These are phyloP conservation scores for Solanum okadae DNA, from an alignment of 257 asterid genomes.

Conservation along the genomic window DNA sequence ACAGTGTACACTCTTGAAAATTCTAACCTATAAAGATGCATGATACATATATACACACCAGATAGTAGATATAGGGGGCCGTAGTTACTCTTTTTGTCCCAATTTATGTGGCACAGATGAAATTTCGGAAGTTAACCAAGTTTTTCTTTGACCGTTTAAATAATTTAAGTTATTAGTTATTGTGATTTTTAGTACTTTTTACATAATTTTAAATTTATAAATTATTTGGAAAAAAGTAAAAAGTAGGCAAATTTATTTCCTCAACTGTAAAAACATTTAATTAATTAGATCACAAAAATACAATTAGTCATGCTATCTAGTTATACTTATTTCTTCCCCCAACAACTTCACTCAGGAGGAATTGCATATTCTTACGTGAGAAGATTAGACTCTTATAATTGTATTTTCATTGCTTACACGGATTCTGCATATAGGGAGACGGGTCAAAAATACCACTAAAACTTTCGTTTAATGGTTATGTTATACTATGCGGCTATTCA, in stretches of 20 bases:
- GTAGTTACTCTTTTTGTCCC: not conserved
- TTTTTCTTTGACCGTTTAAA: too few species aligned
- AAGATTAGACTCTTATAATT: not conserved
- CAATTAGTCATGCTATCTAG: not conserved
- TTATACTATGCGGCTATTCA: not conserved
- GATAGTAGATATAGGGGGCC: not conserved
- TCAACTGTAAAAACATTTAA: too few species aligned
- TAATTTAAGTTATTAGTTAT: too few species aligned
- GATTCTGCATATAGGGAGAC: not conserved
- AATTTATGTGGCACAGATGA: not conserved
- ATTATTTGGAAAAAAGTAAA: too few species aligned
- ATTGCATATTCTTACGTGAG: not conserved
- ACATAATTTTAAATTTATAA: too few species aligned
- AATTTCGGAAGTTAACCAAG: too few species aligned
- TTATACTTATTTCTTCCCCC: not conserved
- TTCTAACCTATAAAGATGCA: not conserved
- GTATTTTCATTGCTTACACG: not conserved
- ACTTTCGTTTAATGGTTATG: not conserved
- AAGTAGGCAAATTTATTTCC: too few species aligned
- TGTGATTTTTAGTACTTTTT: too few species aligned
- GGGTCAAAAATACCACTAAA: not conserved
- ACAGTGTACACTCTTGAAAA: not conserved
- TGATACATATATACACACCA: not conserved
- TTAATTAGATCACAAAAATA: too few species aligned
- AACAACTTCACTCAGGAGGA: not conserved